Base-by-base conservation (phyloP, 2,329 filamentous ascomycete genomes). In the Coleophoma eucalyptorum region DNA sequence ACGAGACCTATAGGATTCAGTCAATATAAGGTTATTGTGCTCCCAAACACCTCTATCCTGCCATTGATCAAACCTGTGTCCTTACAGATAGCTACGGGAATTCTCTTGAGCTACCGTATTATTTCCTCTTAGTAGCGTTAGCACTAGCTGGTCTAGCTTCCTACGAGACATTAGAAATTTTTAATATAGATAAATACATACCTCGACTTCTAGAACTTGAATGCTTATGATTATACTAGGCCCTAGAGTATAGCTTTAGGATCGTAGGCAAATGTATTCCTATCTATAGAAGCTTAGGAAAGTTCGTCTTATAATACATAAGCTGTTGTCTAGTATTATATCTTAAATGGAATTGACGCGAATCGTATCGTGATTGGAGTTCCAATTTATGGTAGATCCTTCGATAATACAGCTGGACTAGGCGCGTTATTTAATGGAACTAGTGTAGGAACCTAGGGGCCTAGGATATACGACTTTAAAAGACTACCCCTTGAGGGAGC, bases 231-330 rank as follows among this genome's bases (percentile, higher is more conserved):
- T 69, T 89, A 74, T 62, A 76, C 81, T 2, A 83, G 83, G 6
- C 75, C 73, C 18, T 51, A 49, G 50, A 45, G 40, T 35, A 40
- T 3, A 11, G 10, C 21, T 31, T 16, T 55, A 8, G 47, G 38
- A 10, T 87, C 93, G 68, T 77, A 85, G 60, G 81, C 88, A 3
- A 93, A 93, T 63, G 65, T 93, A 7, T 86, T 79, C 65, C 62
- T 73, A 8, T 81, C 78, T 42, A 58, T 65, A 1, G 58, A 67
- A 12, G 78, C 81, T 61, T 77, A 83, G 0, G 58, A 66, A 5
- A 72, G 77, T 19, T 91, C 89, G 0, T 86, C 86, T 0, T 92
- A 86, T 72, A 85, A 79, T 65, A 85, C 84, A 3, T 73, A 86
- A 33, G 69, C 72, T 15, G 87, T 87, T 3, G 69, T 94, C 41